Evolutionary conservation across 192 early-diverging fungal genomes (phyloP), one percentile per base, ranked within the genome.

Genomic region (Oehlia diaphana): DNA sequence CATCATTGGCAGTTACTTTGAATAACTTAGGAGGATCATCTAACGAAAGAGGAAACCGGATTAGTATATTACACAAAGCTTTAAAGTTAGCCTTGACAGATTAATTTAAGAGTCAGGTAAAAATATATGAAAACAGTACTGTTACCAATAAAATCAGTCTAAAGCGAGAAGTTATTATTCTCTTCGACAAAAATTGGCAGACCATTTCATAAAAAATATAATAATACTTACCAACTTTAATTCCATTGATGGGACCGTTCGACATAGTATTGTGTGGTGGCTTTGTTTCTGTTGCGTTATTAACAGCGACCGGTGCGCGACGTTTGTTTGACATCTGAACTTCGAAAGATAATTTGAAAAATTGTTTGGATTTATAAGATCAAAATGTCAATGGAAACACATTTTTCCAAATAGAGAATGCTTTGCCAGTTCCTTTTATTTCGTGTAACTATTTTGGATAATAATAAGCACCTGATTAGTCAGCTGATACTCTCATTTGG

Each of bases 1-100:
- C 96, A 74, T 96, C 94, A 81, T 93, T 94, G 9, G 97, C 97
- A 71, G 89, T 87, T 26, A 96, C 91, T 80, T 89, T 89, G 83
- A 92, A 88, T 63, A 94, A 81, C 83, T 93, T 94, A 73, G 83
- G 83, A 9, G 90, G 87, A 84, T 94, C 93, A 28, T 79, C 85
- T 79, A 82, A 81, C 83, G 33, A 39, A 63, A 21, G 33, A 44
- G 31, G 26, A 31, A 63, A 9, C 6, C n/a, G 44, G 10, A 28
- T 58, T 58, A 58, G 5, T 58, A 58, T 58, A 58, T 58, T 58
- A n/a, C 16, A 16, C 53, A 58, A 58, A 58, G 16, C 21, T 21
- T 33, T n/a, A 31, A 16, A 6, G 28, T 31, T 67, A 26, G 7
- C 4, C 5, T 67, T 19, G n/a, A 33, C 8, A 35, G 21, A 21